Evolutionary conservation across 495 filamentous ascomycete genomes (phyloP).

Genomic region (Corynascus novoguineensis): DNA sequence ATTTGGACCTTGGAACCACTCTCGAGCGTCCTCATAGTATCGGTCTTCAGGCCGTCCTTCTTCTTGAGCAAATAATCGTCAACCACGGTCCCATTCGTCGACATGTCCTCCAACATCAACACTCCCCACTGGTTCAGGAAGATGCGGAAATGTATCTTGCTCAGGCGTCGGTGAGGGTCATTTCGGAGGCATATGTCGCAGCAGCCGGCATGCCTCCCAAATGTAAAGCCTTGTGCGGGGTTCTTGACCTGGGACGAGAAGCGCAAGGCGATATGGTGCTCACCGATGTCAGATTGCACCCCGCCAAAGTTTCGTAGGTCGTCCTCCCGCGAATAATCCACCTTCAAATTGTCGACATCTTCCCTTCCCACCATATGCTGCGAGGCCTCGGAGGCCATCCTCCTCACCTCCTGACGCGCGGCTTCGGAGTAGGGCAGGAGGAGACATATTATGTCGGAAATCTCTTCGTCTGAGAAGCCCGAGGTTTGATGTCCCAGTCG

Average conservation of each 20-base stretch:
- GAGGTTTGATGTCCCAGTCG: slow-evolving; percentile 70
- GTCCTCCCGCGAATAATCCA: slow-evolving; percentile 41
- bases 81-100: slow-evolving; percentile 88
- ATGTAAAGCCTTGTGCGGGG: slow-evolving; percentile 65
- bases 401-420: slow-evolving; percentile 61
- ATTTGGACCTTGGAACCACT: slow-evolving; percentile 70
- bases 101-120: slow-evolving; percentile 86
- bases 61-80: slow-evolving; percentile 56
- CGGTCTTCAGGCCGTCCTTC: slow-evolving; percentile 36
- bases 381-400: slow-evolving; percentile 42
- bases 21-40: slow-evolving; percentile 55
- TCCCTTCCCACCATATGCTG: slow-evolving; percentile 35
- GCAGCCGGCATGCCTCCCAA: slow-evolving; percentile 65
- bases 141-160: slow-evolving; percentile 89
- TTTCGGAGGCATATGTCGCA: slow-evolving; percentile 69
- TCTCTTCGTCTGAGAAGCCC: slow-evolving; percentile 70
- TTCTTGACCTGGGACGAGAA: slow-evolving; percentile 66
- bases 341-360: slow-evolving; percentile 44
- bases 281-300: slow-evolving; percentile 42
- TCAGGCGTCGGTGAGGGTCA: slow-evolving; percentile 59
- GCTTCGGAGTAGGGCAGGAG: slow-evolving; percentile 70
- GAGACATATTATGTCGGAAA: slow-evolving; percentile 83
- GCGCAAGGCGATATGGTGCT: slow-evolving; percentile 70
- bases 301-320: slow-evolving; percentile 40
- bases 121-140: slow-evolving; percentile 71